Base-by-base conservation (phyloP, 371 early-diverging fungal genomes). In the Umbelopsis sp. region DNA sequence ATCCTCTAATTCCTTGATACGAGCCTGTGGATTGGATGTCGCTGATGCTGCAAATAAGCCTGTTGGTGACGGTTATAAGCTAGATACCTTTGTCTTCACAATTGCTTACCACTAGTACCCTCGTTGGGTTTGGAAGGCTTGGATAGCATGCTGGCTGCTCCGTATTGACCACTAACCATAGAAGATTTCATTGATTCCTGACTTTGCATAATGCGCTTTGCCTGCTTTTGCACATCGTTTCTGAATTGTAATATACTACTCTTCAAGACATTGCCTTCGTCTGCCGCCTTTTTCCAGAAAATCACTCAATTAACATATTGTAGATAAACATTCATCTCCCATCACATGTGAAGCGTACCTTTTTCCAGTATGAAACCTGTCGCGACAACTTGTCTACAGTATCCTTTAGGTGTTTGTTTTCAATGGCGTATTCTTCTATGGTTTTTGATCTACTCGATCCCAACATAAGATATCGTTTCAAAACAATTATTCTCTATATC, bases 171-270 rank as follows among this genome's bases (percentile, higher is more conserved):
- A 24, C 64, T 63, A 20, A 73, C 64, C 35, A 70, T 46, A 3
- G 76, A 76, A 24, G 20, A 68, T 71, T 6, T 64, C 79, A 57
- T 57, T 37, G 64, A 66, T 24, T 82, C 81, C 32, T 82, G 85
- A 11, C 69, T 76, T 65, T 81, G 82, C 73, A 77, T 72, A 11
- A 81, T 75, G 9, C 80, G 71, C 41, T 80, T 72, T 32, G 87
- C 89, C 69, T 92, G 90, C 51, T 87, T 89, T 57, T 91, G 91
- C 0, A 93, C 87, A 76, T 93, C 91, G 41, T 91, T 89, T 10
- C 89, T 86, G 67, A 94, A 91, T 69, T 90, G 93, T 37, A 90
- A 74, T 63, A 94, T 92, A 65, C 90, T 90, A 75, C 89, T 90
- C 53, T 87, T 86, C 16, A 94, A 80, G 79, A 91, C 81, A 25